Percentiles rank a stretch among this genome's conserved stretches.
Conservation (phyloP, 2,329 filamentous ascomycete species). For the Cryoendolithus antarcticus region DNA sequence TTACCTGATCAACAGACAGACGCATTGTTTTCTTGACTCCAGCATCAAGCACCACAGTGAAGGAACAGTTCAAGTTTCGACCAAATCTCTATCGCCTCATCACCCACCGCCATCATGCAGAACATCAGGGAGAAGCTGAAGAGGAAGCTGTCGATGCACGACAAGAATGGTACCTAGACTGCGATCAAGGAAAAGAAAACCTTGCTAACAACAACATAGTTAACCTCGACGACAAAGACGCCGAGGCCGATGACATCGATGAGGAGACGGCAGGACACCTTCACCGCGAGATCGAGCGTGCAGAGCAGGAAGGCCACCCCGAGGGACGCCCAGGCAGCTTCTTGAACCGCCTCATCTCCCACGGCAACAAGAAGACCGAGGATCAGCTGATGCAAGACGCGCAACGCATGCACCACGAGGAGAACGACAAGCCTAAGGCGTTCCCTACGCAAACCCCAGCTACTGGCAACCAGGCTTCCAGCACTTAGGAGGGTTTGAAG, state of each 20-base stretch:
- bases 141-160: conserved; percentile 25
- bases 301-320: conserved; percentile 19
- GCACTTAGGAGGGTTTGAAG: too few species aligned
- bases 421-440: too few species aligned
- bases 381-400: conserved; percentile 15
- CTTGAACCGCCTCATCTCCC: conserved; percentile 25
- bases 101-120: conserved; percentile 16
- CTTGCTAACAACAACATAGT: conserved; percentile 8
- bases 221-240: conserved; percentile 17
- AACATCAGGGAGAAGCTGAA: conserved; percentile 25
- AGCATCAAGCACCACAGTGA: too few species aligned
- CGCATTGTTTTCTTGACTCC: too few species aligned
- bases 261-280: conserved; percentile 26
- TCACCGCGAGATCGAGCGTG: conserved; percentile 23
- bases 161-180: conserved; percentile 22
- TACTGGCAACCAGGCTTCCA: too few species aligned
- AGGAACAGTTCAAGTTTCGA: too few species aligned
- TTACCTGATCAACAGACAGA: too few species aligned
- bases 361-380: conserved; percentile 29
- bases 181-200: not conserved
- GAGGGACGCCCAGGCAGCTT: conserved; percentile 24
- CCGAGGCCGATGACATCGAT: conserved; percentile 23
- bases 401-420: too few species aligned
- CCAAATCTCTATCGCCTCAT: too few species aligned
- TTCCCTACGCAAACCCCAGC: too few species aligned